Evolutionary conservation across 2,329 filamentous ascomycete genomes (phyloP), one percentile per base, ranked within the genome.

Genomic region (Microcera coccophila): DNA sequence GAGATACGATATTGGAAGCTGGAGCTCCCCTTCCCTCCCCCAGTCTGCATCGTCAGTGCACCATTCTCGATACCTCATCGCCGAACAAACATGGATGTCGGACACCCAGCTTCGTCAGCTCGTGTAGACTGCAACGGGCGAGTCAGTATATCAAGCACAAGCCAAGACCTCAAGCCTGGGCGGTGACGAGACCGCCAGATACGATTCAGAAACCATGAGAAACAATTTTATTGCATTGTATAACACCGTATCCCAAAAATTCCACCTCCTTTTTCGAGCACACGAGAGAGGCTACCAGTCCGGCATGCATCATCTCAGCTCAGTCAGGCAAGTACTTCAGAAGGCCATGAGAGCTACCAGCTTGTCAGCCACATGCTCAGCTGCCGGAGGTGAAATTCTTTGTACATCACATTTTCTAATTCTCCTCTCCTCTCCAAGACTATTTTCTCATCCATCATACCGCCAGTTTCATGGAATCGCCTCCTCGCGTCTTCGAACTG

Each of bases 291-390:
- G 7, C 22, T 26, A n/a, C n/a, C n/a, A n/a, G 22, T 26, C 22
- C 22, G 22, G 22, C 22, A 26, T 7, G 22, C 22, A 26, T 26
- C 12, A 26, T 26, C 22, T 26, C 22, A n/a, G n/a, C n/a, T n/a
- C 22, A 12, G 22, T 26, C 22, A 26, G 22, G 12, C 22, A 26
- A 26, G 22, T 12, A 12, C 15, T n/a, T n/a, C 11, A 32, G 24
- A 16, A 9, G 29, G 8, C 29, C 9, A 32, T 15, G 29, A 16
- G 15, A n/a, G 16, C 18, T 46, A 55, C 49, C 55, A 58, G 35
- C 45, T 57, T 46, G 44, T 56, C 47, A 56, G 44, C 42, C 55
- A 58, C 49, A 47, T 55, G 47, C 39, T 47, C 31, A 52, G 36
- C 28, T 47, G 49, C 44, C 43, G 57, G 20, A 47, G 28, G 44